phyloP scores from a whole-genome alignment of 2,329 filamentous ascomycete genomes.

The Pseudogymnoascus sp. region DNA sequence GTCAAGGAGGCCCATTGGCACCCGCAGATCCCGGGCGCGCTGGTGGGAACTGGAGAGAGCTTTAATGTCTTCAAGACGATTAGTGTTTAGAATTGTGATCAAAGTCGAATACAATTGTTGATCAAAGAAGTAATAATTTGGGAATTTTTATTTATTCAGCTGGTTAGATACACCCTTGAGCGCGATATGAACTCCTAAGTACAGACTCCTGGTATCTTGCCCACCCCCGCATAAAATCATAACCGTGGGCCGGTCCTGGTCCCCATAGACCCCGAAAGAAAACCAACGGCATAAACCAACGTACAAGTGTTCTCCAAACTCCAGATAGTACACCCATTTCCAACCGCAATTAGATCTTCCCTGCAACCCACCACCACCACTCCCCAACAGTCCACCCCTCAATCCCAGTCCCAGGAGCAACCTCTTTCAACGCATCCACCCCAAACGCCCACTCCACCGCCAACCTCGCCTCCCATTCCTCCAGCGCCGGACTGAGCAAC shows the following conservation, averaged over 20 bases:
- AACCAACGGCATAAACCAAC: background rate
- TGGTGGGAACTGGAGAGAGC: constrained; percentile 82
- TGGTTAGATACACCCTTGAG: background rate
- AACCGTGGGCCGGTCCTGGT: background rate
- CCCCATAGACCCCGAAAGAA: background rate
- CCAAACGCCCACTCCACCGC: constrained; percentile 46
- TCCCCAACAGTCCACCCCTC: constrained; percentile 43
- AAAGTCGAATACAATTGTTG: background rate
- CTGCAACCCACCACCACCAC: constrained; percentile 60
- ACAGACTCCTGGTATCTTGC: background rate
- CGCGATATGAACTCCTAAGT: background rate
- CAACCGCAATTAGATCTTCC: constrained; percentile 14
- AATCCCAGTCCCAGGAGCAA: constrained; percentile 26
- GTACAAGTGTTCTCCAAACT: background rate
- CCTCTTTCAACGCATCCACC: constrained; percentile 41
- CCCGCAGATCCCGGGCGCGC: constrained; percentile 80
- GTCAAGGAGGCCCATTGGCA: constrained; percentile 98
- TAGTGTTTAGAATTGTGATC: constrained; percentile 48
- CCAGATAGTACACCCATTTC: background rate
- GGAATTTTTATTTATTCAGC: background rate
- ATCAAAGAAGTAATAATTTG: background rate
- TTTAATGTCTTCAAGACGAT: constrained; percentile 84
- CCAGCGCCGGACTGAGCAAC: constrained; percentile 49
- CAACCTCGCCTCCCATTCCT: constrained; percentile 53
- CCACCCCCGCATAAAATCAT: background rate